phyloP scores from a whole-genome alignment of 2,329 filamentous ascomycete genomes.

The Hymenoscyphus fructigenus region DNA sequence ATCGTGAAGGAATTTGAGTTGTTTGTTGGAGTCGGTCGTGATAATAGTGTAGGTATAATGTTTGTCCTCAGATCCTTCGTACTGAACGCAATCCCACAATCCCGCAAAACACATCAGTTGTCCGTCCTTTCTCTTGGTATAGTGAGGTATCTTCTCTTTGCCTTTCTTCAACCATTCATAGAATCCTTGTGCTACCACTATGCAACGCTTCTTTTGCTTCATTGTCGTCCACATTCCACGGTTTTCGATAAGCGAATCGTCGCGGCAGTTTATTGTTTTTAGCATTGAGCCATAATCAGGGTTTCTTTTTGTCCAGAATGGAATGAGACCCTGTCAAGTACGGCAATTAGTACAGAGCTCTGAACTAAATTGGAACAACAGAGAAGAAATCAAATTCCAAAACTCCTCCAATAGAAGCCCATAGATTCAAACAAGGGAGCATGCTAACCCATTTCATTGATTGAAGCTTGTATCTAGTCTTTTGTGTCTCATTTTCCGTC shows the following conservation, averaged over 20 bases:
- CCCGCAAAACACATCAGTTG: slow-evolving; percentile 82
- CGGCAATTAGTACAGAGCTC: not conserved
- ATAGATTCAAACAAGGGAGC: not conserved
- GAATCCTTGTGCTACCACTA: slow-evolving; percentile 88
- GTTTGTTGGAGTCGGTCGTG: slow-evolving; percentile 81
- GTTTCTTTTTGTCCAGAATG: slow-evolving; percentile 86
- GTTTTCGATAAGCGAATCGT: slow-evolving; percentile 75
- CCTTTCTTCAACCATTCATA: slow-evolving; percentile 91
- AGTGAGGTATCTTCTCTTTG: slow-evolving; percentile 84
- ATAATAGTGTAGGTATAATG: slow-evolving; percentile 91
- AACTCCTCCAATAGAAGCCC: not conserved
- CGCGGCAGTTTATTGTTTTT: slow-evolving; percentile 93
- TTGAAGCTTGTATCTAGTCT: slow-evolving; percentile 75
- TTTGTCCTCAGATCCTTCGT: slow-evolving; percentile 69
- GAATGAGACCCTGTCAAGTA: slow-evolving; percentile 66
- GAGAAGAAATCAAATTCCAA: not conserved
- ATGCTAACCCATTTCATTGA: slow-evolving; percentile 76
- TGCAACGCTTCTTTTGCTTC: slow-evolving; percentile 85
- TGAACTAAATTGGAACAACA: too few species aligned
- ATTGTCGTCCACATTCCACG: slow-evolving; percentile 89
- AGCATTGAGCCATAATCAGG: slow-evolving; percentile 75
- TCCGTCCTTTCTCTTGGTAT: slow-evolving; percentile 76
- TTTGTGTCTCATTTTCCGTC: slow-evolving; percentile 19
- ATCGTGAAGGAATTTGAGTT: slow-evolving; percentile 84
- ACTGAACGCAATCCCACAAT: slow-evolving; percentile 84